Percentiles rank a stretch among this genome's conserved stretches.
phyloP scores from a whole-genome alignment of 2,329 filamentous ascomycete species.

The Aspergillus aculeatus region DNA sequence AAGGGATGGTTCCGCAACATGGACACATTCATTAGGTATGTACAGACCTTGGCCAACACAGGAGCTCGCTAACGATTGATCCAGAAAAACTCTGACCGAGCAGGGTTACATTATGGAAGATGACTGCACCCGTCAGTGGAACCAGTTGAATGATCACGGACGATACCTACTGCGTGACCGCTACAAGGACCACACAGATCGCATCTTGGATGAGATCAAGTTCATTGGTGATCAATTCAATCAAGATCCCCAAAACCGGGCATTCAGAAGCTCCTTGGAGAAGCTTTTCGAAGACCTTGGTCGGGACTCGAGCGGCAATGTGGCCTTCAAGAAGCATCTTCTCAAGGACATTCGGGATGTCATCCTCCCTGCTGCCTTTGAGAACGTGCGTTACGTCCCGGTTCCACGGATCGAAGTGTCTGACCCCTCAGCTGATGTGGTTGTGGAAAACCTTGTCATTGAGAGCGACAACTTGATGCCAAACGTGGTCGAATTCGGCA shows the following conservation, averaged over 20 bases:
- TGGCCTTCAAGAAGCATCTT: constrained; percentile 87
- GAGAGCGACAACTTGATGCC: constrained; percentile 97
- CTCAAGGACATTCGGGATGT: constrained; percentile 85
- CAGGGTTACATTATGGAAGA: constrained; percentile 90
- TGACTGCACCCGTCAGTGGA: constrained; percentile 75
- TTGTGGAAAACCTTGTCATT: constrained; percentile 91
- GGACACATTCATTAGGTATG: constrained; percentile 66
- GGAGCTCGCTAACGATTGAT: constrained; percentile 9
- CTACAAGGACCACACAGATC: constrained; percentile 82
- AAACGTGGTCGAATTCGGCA: constrained; percentile 82
- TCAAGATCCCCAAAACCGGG: constrained; percentile 79
- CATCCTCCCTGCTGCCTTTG: constrained; percentile 78
- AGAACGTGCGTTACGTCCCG: constrained; percentile 84
- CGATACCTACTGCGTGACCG: constrained; percentile 83
- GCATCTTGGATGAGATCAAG: constrained; percentile 83
- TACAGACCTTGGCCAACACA: neutral
- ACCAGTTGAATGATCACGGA: constrained; percentile 79
- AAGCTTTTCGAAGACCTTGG: constrained; percentile 91
- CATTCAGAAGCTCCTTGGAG: constrained; percentile 71
- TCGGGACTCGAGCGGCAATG: constrained; percentile 78
- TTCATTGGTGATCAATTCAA: constrained; percentile 89
- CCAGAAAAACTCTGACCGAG: constrained; percentile 73
- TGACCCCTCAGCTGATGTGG: constrained; percentile 76
- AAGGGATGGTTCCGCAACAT: constrained; percentile 84
- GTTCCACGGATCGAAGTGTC: constrained; percentile 92